Evolutionary conservation across 2,329 filamentous ascomycete species (phyloP).

Genomic region (Cytospora leucostoma): DNA sequence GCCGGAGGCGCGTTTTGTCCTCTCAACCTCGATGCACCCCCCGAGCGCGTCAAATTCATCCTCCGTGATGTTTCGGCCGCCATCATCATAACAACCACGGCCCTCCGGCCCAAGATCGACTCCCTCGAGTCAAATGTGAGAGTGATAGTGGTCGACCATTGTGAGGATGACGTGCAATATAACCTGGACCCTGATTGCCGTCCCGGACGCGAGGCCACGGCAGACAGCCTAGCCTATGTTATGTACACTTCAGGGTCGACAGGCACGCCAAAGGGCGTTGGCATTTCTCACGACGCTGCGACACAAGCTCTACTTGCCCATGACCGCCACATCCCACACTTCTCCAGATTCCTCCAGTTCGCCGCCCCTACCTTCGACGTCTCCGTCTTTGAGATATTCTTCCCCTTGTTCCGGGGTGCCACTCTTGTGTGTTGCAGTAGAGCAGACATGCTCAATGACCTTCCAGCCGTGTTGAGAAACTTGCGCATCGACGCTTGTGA

Average conservation of each 20-base stretch:
- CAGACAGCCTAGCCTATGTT: conserved; percentile 71
- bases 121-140: conserved; percentile 33
- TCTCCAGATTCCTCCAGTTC: conserved; percentile 84
- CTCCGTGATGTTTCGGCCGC: conserved; percentile 72
- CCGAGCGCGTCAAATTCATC: conserved; percentile 78
- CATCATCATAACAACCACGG: conserved; percentile 65
- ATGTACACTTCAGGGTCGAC: conserved; percentile 95
- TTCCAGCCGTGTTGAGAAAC: conserved; percentile 64
- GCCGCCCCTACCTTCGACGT: conserved; percentile 93
- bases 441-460: conserved; percentile 70
- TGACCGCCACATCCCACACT: conserved; percentile 72
- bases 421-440: conserved; percentile 75
- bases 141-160: conserved; percentile 42
- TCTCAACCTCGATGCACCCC: conserved; percentile 74
- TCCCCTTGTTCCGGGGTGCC: conserved; percentile 71
- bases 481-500: conserved; percentile 81
- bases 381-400: conserved; percentile 93
- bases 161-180: not conserved
- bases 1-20: conserved; percentile 86
- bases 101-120: conserved; percentile 46
- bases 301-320: conserved; percentile 84
- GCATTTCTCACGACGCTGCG: conserved; percentile 75
- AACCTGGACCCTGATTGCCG: not conserved
- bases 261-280: conserved; percentile 84
- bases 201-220: conserved; percentile 27